Base-by-base conservation (phyloP, 179 eudicot species). In the Silene vulgaris region DNA sequence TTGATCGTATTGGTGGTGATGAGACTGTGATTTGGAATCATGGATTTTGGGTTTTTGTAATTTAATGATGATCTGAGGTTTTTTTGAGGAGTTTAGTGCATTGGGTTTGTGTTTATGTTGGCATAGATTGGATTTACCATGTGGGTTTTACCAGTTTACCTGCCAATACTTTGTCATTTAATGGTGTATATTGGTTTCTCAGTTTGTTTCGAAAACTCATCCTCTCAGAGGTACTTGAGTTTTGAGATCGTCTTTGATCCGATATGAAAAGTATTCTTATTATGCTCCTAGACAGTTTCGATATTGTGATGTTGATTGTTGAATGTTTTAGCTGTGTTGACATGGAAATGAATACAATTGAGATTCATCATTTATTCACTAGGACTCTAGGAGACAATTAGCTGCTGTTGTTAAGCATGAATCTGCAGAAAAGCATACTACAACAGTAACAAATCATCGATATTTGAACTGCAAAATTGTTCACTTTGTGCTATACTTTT, bases 91-190 rank as follows among this genome's bases (percentile, higher is more conserved):
- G 76, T 79, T 73, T 28, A 70, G 69, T 69, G 35, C 29, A 54
- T 62, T 2, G 13, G n/a, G 43, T 32, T 69, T 73, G 77, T 73
- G 40, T 79, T 71, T 67, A 28, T 76, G 26, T 76, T 70, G 29
- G 75, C 65, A 59, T 68, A 37, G 67, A 79, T 73, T 82, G 72
- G 63, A 69, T 48, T 77, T 54, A 13, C 14, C 21, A 43, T 45
- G n/a, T 32, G 48, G 72, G 23, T 66, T 71, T 26, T 23, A 29
- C 43, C 8, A 45, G 9, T 65, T 72, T 48, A 43, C 64, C 19
- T 80, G 69, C 43, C 23, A 30, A 63, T 81, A 52, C 40, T n/a
- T 19, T 35, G 40, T 6, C 40, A 35, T 35, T 35, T 35, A 40
- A 8, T 1, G 8, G 48, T 8, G 12, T 35, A 35, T 32, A 35